Evolutionary conservation across 306 rosid genomes (phyloP).

Genomic region (Mucuna pruriens): DNA sequence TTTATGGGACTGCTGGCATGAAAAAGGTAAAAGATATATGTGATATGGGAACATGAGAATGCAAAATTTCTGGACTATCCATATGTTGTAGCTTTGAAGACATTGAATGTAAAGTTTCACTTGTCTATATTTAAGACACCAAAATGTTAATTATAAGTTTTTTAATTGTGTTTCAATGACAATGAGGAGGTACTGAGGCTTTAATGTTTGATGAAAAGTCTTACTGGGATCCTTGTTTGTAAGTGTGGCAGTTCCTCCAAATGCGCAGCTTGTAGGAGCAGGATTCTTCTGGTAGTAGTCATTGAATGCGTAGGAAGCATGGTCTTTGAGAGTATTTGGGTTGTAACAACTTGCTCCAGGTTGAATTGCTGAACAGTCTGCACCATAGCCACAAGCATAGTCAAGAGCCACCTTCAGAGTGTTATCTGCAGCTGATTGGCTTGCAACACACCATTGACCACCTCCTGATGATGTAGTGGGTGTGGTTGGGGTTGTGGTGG

Average conservation of each 20-base stretch:
- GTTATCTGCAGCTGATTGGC: constrained; percentile 70
- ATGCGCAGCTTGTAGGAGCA: constrained; percentile 86
- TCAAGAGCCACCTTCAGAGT: constrained; percentile 94
- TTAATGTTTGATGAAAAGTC: constrained; percentile 28
- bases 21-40: neutral
- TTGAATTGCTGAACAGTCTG: constrained; percentile 89
- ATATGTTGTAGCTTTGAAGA: neutral
- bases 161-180: neutral
- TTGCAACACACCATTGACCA: constrained; percentile 91
- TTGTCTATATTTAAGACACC: neutral
- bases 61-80: neutral
- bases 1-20: neutral
- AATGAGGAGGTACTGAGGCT: neutral
- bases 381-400: constrained; percentile 96
- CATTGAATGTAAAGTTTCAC: neutral
- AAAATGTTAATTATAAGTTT: neutral
- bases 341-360: constrained; percentile 75
- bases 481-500: constrained; percentile 37
- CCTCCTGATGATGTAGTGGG: constrained; percentile 49
- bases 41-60: neutral
- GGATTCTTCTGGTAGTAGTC: constrained; percentile 91
- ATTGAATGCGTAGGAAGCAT: constrained; percentile 97
- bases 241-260: constrained; percentile 87
- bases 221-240: constrained; percentile 88
- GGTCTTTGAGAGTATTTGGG: constrained; percentile 76